Evolutionary conservation across 495 filamentous ascomycete species (phyloP).

Genomic region (Cudoniella acicularis): DNA sequence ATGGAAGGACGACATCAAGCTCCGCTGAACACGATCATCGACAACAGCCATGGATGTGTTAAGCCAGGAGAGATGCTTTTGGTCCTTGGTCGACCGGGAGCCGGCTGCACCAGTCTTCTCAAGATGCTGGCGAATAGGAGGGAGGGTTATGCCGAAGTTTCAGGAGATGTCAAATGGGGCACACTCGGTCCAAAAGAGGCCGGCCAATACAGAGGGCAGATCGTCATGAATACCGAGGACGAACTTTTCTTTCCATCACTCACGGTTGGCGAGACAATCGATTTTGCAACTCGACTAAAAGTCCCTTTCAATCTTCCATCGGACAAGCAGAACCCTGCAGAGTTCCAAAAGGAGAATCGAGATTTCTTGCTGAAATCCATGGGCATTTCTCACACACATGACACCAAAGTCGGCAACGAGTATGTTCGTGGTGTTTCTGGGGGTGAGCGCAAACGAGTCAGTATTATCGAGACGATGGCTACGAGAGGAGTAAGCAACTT

Average conservation of each 20-base stretch:
- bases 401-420: conserved; percentile 77
- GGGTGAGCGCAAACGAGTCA: conserved; percentile 77
- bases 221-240: conserved; percentile 83
- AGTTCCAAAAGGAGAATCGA: conserved; percentile 69
- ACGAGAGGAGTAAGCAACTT: too few relatives aligned
- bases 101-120: conserved; percentile 84
- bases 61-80: conserved; percentile 88
- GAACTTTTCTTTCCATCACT: conserved; percentile 79
- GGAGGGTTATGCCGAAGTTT: conserved; percentile 70
- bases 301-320: conserved; percentile 67
- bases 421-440: conserved; percentile 83
- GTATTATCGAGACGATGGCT: conserved; percentile 69
- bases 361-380: conserved; percentile 78
- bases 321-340: conserved; percentile 45
- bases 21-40: conserved; percentile 36
- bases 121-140: conserved; percentile 82
- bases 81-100: conserved; percentile 81
- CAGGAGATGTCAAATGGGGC: conserved; percentile 78
- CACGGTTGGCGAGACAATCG: conserved; percentile 78
- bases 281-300: conserved; percentile 80
- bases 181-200: conserved; percentile 57
- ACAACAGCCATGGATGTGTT: conserved; percentile 53
- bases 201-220: conserved; percentile 71
- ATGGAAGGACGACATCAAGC: conserved; percentile 11
- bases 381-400: conserved; percentile 77